Conservation (phyloP, 2,329 filamentous ascomycete genomes). For the Ophidiomyces ophidiicola region DNA sequence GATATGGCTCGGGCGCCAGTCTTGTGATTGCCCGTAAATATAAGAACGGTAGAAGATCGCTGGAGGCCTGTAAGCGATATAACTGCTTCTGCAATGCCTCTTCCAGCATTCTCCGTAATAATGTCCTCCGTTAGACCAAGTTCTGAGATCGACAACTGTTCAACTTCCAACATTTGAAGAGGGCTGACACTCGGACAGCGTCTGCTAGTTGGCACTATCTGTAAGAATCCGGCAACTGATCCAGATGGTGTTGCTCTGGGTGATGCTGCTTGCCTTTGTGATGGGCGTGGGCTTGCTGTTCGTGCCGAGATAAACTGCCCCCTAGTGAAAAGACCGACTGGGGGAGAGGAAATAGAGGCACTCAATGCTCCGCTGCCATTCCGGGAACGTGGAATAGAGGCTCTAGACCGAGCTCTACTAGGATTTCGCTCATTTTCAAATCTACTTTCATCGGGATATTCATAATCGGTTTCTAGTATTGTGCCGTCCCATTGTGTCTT, state of each 20-base stretch:
- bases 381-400: slow-evolving; percentile 28
- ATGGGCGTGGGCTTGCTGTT: slow-evolving; percentile 29
- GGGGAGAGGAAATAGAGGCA: slow-evolving; percentile 27
- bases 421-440: slow-evolving; percentile 38
- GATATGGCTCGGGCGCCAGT: slow-evolving; percentile 74
- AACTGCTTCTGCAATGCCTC: slow-evolving; percentile 70
- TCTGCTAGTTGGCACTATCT: slow-evolving; percentile 42
- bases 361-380: slow-evolving; percentile 33
- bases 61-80: slow-evolving; percentile 52
- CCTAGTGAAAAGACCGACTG: slow-evolving; percentile 26
- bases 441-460: slow-evolving; percentile 29
- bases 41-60: slow-evolving; percentile 49
- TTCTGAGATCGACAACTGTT: slow-evolving; percentile 80
- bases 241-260: slow-evolving; percentile 29
- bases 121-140: slow-evolving; percentile 78
- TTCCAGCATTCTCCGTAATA: slow-evolving; percentile 81
- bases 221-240: slow-evolving; percentile 35
- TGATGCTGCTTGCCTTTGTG: slow-evolving; percentile 31
- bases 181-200: slow-evolving; percentile 50
- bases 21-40: slow-evolving; percentile 92
- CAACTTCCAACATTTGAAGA: slow-evolving; percentile 80
- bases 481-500: slow-evolving; percentile 55
- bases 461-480: slow-evolving; percentile 48
- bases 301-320: slow-evolving; percentile 28
- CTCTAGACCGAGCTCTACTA: slow-evolving; percentile 31